Conservation (phyloP, 164 flowering plant genomes). For the Vitis labrusca region DNA sequence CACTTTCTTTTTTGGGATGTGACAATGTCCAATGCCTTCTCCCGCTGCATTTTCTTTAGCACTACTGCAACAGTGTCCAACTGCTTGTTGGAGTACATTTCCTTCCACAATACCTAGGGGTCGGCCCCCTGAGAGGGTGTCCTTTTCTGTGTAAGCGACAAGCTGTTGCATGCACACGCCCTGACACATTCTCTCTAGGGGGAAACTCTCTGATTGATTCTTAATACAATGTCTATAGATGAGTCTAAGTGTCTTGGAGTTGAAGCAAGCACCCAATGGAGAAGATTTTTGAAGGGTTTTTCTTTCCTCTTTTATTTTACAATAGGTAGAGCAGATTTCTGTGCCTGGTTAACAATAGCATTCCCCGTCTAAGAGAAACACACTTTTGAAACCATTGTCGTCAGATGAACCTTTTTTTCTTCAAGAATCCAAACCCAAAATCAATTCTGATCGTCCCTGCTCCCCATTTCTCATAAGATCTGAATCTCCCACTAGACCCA, state of each 20-base stretch:
- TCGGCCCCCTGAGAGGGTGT: neutral
- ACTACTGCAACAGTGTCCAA: no score
- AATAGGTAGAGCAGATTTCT: no score
- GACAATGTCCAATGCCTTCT: constrained; percentile 14
- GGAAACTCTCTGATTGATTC: no score
- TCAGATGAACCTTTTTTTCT: constrained; percentile 10
- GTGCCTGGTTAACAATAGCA: neutral
- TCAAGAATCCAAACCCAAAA: constrained; percentile 31
- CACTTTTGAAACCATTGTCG: constrained; percentile 12
- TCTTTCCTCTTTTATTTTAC: no score
- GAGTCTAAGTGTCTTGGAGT: no score
- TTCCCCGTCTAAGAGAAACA: constrained; percentile 3
- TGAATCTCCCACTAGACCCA: constrained; percentile 34
- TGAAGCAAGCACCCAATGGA: no score
- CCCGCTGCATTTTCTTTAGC: constrained; percentile 7
- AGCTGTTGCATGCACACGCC: no score
- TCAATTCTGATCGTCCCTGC: constrained; percentile 41
- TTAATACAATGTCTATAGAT: no score
- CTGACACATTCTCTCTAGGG: no score
- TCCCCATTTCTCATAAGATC: constrained; percentile 42
- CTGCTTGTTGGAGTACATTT: no score
- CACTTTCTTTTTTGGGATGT: constrained; percentile 16
- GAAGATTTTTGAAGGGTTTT: no score
- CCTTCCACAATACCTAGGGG: neutral
- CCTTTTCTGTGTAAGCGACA: neutral